Base-by-base conservation (phyloP, 345 rosid species). In the Eucalyptus rudis region DNA sequence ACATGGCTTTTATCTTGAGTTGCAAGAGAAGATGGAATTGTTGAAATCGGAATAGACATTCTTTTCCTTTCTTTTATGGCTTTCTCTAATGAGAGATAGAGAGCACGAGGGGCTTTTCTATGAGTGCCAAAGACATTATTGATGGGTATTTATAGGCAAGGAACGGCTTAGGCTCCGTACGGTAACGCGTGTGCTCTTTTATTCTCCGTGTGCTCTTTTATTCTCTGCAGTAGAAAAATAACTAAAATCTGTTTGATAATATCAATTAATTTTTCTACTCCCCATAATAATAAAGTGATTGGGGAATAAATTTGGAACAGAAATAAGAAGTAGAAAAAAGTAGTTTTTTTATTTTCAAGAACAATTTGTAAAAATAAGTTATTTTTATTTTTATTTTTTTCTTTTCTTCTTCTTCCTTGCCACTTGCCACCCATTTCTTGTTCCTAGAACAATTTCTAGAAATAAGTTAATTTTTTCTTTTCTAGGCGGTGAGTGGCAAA, bases 241-340 rank as follows among this genome's bases (percentile, higher is more conserved):
- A 50, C 17, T 50, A 50, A 50, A 50, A 50, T 14, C 7, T 3
- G 3, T 50, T 50, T 50, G 17, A 50, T 50, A 50, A 50, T 50
- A 50, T 50, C 7, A 50, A 50, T 50, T 50, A 14, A 50, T 14
- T 50, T 50, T 50, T 50, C 17, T 14, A 50, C 52, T 14, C 17
- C 52, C 3, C 0, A 0, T 50, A 14, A 50, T 50, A 50, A 50
- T 14, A 50, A 50, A 50, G 7, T 14, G 52, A 50, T 50, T 50
- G 1, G 3, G 51, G 17, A 14, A 50, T 50, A 50, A 0, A 50
- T 50, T 50, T 50, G 6, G 4, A 5, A 14, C 3, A 1, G 0
- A 49, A 49, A 49, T 1, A 49, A 49, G 0, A 14, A 49, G 17
- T 49, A 33, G 36, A 49, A 0, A 49, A 49, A 13, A 49, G 14